A percentile compares a stretch with the other conserved stretches of the same genome.
Evolutionary conservation across 768 basidiomycete genomes (phyloP).

Genomic region (Kwoniella dejecticola): DNA sequence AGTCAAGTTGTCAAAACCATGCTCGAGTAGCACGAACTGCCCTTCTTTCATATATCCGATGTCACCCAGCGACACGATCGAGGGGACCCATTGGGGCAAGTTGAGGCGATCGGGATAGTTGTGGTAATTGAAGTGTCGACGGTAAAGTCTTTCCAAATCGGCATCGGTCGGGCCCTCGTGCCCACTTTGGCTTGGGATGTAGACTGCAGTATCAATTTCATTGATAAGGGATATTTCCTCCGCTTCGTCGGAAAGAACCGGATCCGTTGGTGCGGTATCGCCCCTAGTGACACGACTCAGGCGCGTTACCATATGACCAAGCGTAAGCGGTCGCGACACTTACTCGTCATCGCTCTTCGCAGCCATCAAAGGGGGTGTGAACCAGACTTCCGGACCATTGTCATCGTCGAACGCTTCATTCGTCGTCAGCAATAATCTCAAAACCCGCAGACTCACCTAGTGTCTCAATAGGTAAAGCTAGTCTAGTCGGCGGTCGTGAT

Average conservation of each 20-base stretch:
- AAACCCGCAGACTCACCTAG: not conserved
- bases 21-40: not conserved
- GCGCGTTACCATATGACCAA: too few relatives aligned
- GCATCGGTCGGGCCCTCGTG: not conserved
- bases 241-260: not conserved
- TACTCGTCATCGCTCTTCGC: not conserved
- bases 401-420: not conserved
- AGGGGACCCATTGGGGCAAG: conserved; percentile 10
- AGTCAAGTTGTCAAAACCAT: not conserved
- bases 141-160: conserved; percentile 2
- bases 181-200: not conserved
- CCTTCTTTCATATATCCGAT: conserved; percentile 9
- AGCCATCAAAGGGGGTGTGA: too few relatives aligned
- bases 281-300: too few relatives aligned
- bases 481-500: not conserved
- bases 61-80: not conserved
- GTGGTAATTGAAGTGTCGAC: conserved; percentile 7
- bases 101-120: conserved; percentile 8
- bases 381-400: not conserved
- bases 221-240: not conserved
- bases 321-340: not conserved
- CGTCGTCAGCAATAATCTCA: not conserved
- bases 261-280: not conserved
- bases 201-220: not conserved
- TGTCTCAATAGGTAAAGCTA: not conserved